phyloP scores from a whole-genome alignment of 331 rosid species.

The Malus hybrid region DNA sequence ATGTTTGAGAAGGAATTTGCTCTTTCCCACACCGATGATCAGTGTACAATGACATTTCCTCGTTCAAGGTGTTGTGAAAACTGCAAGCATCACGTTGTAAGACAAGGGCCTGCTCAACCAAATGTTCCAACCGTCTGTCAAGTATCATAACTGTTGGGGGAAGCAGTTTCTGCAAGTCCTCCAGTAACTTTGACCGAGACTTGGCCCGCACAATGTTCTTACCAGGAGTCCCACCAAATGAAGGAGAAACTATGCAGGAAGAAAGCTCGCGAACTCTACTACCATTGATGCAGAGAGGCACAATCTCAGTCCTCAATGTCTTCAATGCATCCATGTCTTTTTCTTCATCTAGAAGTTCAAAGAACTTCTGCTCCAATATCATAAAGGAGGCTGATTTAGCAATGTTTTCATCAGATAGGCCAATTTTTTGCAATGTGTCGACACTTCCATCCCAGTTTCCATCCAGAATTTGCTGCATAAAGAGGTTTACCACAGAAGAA shows the following conservation, averaged over 20 bases:
- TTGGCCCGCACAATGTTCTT: conserved; percentile 27
- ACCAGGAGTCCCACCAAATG: conserved; percentile 29
- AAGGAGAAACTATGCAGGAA: conserved; percentile 55
- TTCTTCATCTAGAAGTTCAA: conserved; percentile 64
- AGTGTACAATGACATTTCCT: conserved; percentile 77
- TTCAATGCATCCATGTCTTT: conserved; percentile 77
- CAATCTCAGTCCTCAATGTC: conserved; percentile 77
- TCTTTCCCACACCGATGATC: conserved; percentile 89
- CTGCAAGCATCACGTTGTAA: conserved; percentile 83
- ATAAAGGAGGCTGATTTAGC: conserved; percentile 67
- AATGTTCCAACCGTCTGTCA: conserved; percentile 84
- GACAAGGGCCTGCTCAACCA: conserved; percentile 91
- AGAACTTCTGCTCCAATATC: conserved; percentile 80
- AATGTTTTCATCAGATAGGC: conserved; percentile 51
- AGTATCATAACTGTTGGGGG: conserved; percentile 90
- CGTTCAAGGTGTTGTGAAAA: conserved; percentile 77
- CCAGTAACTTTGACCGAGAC: conserved; percentile 67
- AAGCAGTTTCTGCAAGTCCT: conserved; percentile 83
- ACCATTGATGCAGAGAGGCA: conserved; percentile 52
- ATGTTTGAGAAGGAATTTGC: conserved; percentile 82
- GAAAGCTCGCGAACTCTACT: conserved; percentile 78
- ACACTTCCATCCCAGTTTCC: conserved; percentile 88
- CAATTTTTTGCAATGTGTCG: conserved; percentile 54
- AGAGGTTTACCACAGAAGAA: conserved; percentile 54
- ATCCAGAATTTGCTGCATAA: conserved; percentile 74